Percentiles rank a stretch among this genome's conserved stretches.
phyloP scores from a whole-genome alignment of 148 eudicot genomes.

The Arbutus unedo region DNA sequence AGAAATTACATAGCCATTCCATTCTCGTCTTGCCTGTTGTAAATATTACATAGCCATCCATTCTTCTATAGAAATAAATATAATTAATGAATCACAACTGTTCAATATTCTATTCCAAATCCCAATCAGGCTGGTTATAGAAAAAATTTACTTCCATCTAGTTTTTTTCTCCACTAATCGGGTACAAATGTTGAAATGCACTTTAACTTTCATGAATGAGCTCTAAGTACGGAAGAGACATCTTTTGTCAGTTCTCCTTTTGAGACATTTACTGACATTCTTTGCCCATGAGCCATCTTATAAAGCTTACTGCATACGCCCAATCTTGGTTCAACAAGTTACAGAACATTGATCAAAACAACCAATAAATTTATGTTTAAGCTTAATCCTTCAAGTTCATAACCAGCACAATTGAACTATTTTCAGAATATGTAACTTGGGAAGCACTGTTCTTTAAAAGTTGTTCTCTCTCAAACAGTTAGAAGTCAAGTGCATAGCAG shows the following conservation, averaged over 20 bases:
- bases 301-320: not conserved
- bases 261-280: not conserved
- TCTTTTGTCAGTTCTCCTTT: not conserved
- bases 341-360: not conserved
- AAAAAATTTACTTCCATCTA: not conserved
- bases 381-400: not conserved
- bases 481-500: no score
- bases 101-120: not conserved
- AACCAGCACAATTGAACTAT: not conserved
- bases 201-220: not conserved
- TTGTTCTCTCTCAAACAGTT: not conserved
- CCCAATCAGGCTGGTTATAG: not conserved
- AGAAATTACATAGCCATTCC: not conserved
- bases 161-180: not conserved
- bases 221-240: not conserved
- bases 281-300: not conserved
- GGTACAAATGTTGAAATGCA: not conserved
- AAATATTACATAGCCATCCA: not conserved
- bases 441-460: not conserved
- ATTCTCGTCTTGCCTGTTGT: not conserved
- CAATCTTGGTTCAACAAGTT: not conserved
- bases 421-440: constrained; percentile 1
- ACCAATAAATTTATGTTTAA: not conserved
- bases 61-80: not conserved
- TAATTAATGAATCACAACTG: not conserved